phyloP scores from a whole-genome alignment of 2,329 filamentous ascomycete species.

The Diaporthe citrichinensis region DNA sequence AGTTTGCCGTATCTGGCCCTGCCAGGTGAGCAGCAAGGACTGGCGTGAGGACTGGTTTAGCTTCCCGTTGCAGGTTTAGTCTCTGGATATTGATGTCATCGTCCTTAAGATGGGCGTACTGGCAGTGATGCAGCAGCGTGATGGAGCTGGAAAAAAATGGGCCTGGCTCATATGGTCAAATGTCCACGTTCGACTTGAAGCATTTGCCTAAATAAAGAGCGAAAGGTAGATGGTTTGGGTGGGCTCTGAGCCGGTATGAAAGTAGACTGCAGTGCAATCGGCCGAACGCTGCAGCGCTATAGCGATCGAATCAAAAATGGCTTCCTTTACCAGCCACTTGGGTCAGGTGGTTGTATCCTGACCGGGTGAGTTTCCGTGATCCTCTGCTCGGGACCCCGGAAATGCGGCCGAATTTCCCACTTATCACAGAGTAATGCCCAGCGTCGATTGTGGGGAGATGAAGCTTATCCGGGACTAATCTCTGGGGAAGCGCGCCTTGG shows the following conservation, averaged over 20 bases:
- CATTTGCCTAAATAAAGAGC: too few relatives aligned
- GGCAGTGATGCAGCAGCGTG: too few relatives aligned
- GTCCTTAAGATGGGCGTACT: too few relatives aligned
- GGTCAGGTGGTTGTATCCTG: slow-evolving; percentile 5
- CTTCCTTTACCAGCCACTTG: background rate
- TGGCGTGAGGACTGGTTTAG: slow-evolving; percentile 36
- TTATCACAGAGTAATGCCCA: slow-evolving; percentile 22
- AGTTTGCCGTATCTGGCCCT: slow-evolving; percentile 23
- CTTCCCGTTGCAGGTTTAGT: slow-evolving; percentile 5
- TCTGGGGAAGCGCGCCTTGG: slow-evolving; percentile 14
- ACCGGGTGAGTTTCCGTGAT: slow-evolving; percentile 17
- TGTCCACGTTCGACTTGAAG: too few relatives aligned
- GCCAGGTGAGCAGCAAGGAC: slow-evolving; percentile 18
- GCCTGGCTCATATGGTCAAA: too few relatives aligned
- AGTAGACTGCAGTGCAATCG: too few relatives aligned
- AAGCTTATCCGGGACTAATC: slow-evolving; percentile 26
- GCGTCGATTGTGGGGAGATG: slow-evolving; percentile 1
- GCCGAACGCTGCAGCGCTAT: background rate
- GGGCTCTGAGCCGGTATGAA: too few relatives aligned
- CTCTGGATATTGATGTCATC: background rate
- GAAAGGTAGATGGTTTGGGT: too few relatives aligned
- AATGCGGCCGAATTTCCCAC: slow-evolving; percentile 17
- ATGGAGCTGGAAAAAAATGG: too few relatives aligned
- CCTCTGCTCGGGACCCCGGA: slow-evolving; percentile 8
- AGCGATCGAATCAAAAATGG: background rate